Conservation (phyloP, 2,329 filamentous ascomycete genomes). For the Colletotrichum tabaci region DNA sequence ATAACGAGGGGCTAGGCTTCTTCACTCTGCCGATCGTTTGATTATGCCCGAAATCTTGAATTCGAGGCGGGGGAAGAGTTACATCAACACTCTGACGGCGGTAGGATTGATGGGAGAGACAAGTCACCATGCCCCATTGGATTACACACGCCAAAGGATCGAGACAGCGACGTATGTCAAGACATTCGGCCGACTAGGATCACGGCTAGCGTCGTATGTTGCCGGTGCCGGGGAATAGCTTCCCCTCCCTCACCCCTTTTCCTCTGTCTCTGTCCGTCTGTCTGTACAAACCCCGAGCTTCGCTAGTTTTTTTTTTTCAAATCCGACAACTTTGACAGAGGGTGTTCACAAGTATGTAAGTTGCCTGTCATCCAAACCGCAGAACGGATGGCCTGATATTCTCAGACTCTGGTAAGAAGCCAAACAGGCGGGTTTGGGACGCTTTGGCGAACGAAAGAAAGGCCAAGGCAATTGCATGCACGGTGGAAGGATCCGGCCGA, state of each 20-base stretch:
- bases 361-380: background rate
- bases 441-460: background rate
- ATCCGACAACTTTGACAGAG: background rate
- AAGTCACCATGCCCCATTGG: background rate
- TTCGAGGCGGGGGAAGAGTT: background rate
- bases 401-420: background rate
- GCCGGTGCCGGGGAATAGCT: conserved; percentile 2
- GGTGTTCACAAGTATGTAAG: too few species aligned
- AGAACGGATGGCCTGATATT: background rate
- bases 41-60: conserved; percentile 2
- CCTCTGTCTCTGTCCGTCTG: background rate
- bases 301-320: too few species aligned
- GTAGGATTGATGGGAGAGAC: background rate
- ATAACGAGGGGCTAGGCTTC: background rate
- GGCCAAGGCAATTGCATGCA: conserved; percentile 1
- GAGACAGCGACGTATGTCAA: conserved; percentile 38
- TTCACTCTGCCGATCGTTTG: conserved; percentile 4
- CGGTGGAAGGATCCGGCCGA: conserved; percentile 23
- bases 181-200: conserved; percentile 26
- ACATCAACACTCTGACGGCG: background rate
- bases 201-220: conserved; percentile 6
- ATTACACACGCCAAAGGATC: conserved; percentile 15
- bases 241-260: background rate
- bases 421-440: background rate
- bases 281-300: too few species aligned